These are phyloP conservation scores for Micractinium sp. DNA, from an alignment of 139 green algal species.

Conservation along the genomic window DNA sequence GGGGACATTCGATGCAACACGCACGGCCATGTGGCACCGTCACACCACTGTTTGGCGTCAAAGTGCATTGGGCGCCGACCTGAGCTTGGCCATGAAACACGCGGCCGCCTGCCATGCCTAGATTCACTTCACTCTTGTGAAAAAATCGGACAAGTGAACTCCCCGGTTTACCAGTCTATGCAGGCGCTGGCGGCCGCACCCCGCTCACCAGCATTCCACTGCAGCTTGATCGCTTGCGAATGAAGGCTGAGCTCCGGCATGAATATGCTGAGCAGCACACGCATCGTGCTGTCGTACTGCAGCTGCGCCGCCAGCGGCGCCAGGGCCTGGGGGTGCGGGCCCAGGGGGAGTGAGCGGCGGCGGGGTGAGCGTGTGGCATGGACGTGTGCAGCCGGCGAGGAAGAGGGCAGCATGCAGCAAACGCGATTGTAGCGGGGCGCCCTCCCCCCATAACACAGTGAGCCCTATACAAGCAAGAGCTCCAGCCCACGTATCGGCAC, in stretches of 20 bases:
- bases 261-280: conserved; percentile 69
- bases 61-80: too few relatives aligned
- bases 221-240: conserved; percentile 80
- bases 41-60: too few relatives aligned
- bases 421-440: not conserved
- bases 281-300: conserved; percentile 62
- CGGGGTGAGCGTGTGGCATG: not conserved
- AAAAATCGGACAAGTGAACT: too few relatives aligned
- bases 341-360: not conserved
- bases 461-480: too few relatives aligned
- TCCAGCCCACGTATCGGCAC: not conserved
- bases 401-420: not conserved
- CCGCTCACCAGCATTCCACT: conserved; percentile 42
- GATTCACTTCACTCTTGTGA: too few relatives aligned
- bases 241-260: conserved; percentile 67
- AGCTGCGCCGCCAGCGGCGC: conserved; percentile 61
- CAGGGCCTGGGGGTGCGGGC: not conserved
- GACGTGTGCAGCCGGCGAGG: too few relatives aligned
- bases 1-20: too few relatives aligned
- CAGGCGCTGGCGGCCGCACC: not conserved
- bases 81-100: too few relatives aligned
- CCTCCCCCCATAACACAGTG: too few relatives aligned
- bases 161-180: too few relatives aligned
- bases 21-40: too few relatives aligned
- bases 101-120: too few relatives aligned